Conservation (phyloP, 768 basidiomycete genomes). For the Rhodocollybia butyracea region DNA sequence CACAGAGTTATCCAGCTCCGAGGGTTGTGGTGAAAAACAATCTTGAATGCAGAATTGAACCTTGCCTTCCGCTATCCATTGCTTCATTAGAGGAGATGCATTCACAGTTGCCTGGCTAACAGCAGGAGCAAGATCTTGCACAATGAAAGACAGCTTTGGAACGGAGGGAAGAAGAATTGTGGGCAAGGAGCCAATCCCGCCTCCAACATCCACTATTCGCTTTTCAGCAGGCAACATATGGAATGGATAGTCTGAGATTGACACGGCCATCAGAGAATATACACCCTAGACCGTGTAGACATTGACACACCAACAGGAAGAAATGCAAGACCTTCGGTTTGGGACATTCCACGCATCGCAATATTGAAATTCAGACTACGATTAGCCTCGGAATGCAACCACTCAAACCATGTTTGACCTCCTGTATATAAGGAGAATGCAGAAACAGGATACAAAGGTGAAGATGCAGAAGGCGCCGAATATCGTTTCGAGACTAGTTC, state of each 20-base stretch:
- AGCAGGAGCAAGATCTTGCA: conserved; percentile 9
- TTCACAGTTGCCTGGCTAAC: conserved; percentile 2
- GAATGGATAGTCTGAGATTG: conserved; percentile 9
- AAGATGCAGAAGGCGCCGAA: not conserved
- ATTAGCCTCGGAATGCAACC: conserved; percentile 8
- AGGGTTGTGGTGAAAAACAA: conserved; percentile 9
- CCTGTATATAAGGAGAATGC: conserved; percentile 6
- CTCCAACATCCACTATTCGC: conserved; percentile 9
- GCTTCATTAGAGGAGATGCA: not conserved
- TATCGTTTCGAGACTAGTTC: conserved; percentile 6
- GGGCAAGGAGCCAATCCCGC: conserved; percentile 9
- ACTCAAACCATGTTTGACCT: conserved; percentile 6
- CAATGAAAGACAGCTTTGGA: conserved; percentile 2
- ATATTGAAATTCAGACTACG: conserved; percentile 8
- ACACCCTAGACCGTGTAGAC: no score
- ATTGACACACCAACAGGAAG: conserved; percentile 1
- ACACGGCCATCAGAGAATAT: no score
- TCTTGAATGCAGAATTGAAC: conserved; percentile 8
- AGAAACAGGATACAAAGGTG: no score
- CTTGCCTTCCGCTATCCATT: conserved; percentile 6
- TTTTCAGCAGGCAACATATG: conserved; percentile 2
- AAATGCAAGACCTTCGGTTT: conserved; percentile 9
- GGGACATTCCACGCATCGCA: conserved; percentile 11
- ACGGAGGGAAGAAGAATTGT: conserved; percentile 4
- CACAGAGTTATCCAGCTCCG: not conserved